Conservation (phyloP, 352 stramenopile genomes). For the Pythium insidiosum region DNA sequence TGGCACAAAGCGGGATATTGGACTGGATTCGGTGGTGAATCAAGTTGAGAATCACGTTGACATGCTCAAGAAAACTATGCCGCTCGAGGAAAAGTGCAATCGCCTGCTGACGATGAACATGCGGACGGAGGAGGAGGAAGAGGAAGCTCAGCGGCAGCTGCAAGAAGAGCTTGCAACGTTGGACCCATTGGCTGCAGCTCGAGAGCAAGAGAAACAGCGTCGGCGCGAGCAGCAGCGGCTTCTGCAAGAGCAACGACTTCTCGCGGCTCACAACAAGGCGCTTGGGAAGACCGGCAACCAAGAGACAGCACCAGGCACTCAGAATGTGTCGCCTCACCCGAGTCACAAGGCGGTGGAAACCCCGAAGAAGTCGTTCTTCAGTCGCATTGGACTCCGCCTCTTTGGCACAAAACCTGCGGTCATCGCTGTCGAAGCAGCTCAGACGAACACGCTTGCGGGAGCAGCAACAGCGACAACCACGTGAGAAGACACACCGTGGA, state of each 20-base stretch:
- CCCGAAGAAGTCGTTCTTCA: too few relatives aligned
- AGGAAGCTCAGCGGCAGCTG: slow-evolving; percentile 11
- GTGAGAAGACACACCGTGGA: too few relatives aligned
- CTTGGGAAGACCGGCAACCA: not conserved
- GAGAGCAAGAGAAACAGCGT: not conserved
- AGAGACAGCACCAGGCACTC: not conserved
- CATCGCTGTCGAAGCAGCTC: too few relatives aligned
- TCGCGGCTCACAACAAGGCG: not conserved
- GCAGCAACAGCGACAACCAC: too few relatives aligned
- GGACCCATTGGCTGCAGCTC: slow-evolving; percentile 10
- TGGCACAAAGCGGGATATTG: not conserved
- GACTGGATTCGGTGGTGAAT: not conserved
- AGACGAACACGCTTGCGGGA: too few relatives aligned
- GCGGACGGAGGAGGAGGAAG: slow-evolving; percentile 22
- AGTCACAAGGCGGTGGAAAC: too few relatives aligned
- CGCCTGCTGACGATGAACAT: slow-evolving; percentile 17
- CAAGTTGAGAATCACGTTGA: not conserved
- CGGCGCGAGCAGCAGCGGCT: too few relatives aligned
- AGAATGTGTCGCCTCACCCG: too few relatives aligned
- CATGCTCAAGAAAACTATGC: slow-evolving; percentile 8
- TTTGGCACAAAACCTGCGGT: too few relatives aligned
- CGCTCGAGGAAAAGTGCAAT: slow-evolving; percentile 20
- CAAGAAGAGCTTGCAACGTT: slow-evolving; percentile 11
- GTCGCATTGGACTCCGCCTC: too few relatives aligned
- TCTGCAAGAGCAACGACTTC: too few relatives aligned